Conservation (phyloP, 2,329 filamentous ascomycete genomes). For the Alternaria burnsii region DNA sequence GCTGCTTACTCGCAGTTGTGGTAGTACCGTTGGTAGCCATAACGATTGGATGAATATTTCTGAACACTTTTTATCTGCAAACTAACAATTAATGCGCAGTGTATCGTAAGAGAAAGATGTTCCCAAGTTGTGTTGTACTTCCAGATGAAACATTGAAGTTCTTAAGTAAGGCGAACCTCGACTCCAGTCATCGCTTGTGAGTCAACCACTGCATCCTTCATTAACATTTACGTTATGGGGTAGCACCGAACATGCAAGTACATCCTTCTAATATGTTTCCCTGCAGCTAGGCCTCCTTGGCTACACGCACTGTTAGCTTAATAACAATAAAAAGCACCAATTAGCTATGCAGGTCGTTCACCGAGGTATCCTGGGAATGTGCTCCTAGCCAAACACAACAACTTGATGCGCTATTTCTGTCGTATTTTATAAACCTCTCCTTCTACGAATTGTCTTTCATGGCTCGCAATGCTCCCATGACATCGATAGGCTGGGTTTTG, state of each 20-base stretch:
- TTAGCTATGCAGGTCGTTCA: neutral
- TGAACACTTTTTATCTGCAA: neutral
- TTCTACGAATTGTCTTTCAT: conserved; percentile 75
- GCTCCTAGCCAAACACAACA: neutral
- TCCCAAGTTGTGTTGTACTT: neutral
- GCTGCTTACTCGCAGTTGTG: too few relatives aligned
- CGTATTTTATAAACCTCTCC: neutral
- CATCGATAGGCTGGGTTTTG: conserved; percentile 78
- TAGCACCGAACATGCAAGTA: neutral
- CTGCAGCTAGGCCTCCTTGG: neutral
- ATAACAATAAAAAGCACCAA: neutral
- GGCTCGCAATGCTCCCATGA: conserved; percentile 86
- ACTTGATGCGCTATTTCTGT: neutral
- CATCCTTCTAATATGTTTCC: neutral
- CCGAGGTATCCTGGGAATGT: neutral
- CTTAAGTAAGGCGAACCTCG: neutral
- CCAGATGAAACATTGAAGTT: neutral
- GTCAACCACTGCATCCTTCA: neutral
- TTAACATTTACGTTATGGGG: neutral
- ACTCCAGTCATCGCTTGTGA: conserved; percentile 1
- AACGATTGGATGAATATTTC: neutral
- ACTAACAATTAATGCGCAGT: neutral
- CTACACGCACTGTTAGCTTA: neutral
- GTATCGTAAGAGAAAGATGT: neutral
- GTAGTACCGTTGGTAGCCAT: neutral